Percentiles rank a stretch among this genome's conserved stretches.
phyloP scores from a whole-genome alignment of 2,329 filamentous ascomycete genomes.

The Diaporthe ampelina region DNA sequence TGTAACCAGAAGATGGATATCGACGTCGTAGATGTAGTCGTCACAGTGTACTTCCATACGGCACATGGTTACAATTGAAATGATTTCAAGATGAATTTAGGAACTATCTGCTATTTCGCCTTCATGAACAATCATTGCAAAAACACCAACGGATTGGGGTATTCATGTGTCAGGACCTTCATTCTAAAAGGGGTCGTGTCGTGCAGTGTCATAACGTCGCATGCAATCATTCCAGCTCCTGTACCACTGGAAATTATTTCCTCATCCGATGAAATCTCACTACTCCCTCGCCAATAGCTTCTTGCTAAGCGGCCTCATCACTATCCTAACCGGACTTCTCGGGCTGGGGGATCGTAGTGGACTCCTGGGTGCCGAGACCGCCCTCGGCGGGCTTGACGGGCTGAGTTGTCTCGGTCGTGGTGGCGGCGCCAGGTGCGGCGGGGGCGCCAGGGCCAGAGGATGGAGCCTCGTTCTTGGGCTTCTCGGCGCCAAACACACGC shows the following conservation, averaged over 20 bases:
- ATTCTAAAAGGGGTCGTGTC: slow-evolving; percentile 26
- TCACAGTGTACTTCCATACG: not conserved
- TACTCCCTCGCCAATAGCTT: slow-evolving; percentile 4
- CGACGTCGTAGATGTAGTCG: not conserved
- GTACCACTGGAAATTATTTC: not conserved
- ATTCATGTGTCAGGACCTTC: slow-evolving; percentile 35
- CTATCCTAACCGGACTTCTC: slow-evolving; percentile 38
- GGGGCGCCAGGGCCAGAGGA: slow-evolving; percentile 41
- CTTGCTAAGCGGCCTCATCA: slow-evolving; percentile 20
- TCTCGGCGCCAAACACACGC: slow-evolving; percentile 69
- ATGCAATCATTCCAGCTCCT: slow-evolving; percentile 30
- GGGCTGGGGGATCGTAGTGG: slow-evolving; percentile 40
- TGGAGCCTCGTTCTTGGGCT: slow-evolving; percentile 49
- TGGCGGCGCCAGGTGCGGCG: slow-evolving; percentile 44
- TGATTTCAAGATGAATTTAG: slow-evolving; percentile 1
- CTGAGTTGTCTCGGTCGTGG: slow-evolving; percentile 41
- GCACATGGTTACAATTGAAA: not conserved
- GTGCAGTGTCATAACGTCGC: slow-evolving; percentile 37
- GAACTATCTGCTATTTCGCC: slow-evolving; percentile 29
- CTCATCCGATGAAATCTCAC: slow-evolving; percentile 17
- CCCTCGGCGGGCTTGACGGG: slow-evolving; percentile 40
- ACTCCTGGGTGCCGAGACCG: slow-evolving; percentile 38
- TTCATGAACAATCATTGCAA: slow-evolving; percentile 2
- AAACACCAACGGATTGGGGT: slow-evolving; percentile 29
- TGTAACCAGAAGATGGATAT: not conserved